Base-by-base conservation (phyloP, 2,329 filamentous ascomycete genomes). In the Biscogniauxia mediterranea region DNA sequence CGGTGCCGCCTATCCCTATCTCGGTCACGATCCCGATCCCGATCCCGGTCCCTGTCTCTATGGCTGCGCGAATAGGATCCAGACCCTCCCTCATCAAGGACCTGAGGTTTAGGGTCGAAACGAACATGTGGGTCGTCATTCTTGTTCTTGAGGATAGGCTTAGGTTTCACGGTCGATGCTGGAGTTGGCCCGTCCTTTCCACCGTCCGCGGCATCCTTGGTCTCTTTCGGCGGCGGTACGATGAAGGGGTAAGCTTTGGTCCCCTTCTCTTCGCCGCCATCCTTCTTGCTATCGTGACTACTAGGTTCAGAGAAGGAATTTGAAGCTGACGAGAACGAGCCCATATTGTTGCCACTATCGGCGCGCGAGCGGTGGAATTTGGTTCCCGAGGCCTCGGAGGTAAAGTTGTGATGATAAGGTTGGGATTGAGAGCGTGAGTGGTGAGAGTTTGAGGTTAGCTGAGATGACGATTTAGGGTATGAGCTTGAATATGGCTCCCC, bases 121-220 rank as follows among this genome's bases (percentile, higher is more conserved):
- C 80, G 79, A 5, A 87, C 83, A 53, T 82, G 82, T 5, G 73
- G 71, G 61, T 86, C 82, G 54, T 81, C 80, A 62, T 85, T 84
- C 66, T 79, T 81, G 69, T 87, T 87, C 76, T 87, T 87, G 19
- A 87, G 75, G n/a, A 87, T 87, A 5, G 84, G 81, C 67, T 85
- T 86, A 1, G 84, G 85, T 60, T 69, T 72, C 0, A 77, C 74
- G 1, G 74, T 78, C 26, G 75, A 68, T 0, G 77, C 72, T 0
- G 76, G 75, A 1, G 71, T 72, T 5, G 70, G 64, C 19, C 65
- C 59, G n/a, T 71, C 68, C 60, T 70, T 73, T 46, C 52, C 57
- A 13, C 67, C 67, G 51, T 66, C 67, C 1, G 64, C 55, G 49
- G 60, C 64, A n/a, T 64, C 64, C 54, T 57, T 62, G 1, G 66